Percentiles rank a stretch among this genome's conserved stretches.
These are phyloP conservation scores for Gossypium rotundifolium DNA, from an alignment of 345 rosid genomes.

Conservation along the genomic window DNA sequence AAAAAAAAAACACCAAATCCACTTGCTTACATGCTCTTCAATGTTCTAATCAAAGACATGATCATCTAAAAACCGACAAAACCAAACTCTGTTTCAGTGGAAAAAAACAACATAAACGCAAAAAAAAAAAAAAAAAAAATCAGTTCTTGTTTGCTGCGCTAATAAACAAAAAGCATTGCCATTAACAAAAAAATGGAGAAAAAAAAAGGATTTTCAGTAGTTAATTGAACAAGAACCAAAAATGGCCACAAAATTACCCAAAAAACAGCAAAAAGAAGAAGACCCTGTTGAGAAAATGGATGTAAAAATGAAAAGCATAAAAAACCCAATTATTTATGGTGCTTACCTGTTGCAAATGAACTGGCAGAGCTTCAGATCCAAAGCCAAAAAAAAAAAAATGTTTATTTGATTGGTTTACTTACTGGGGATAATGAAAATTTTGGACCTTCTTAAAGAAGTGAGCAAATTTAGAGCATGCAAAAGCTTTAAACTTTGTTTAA, in stretches of 20 bases:
- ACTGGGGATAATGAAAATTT: no score
- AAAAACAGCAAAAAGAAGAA: no score
- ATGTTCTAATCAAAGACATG: conserved; percentile 12
- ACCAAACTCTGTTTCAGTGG: conserved; percentile 7
- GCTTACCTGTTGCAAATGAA: not conserved
- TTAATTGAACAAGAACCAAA: no score
- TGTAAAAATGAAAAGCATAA: not conserved
- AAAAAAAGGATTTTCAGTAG: no score
- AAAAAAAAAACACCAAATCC: not conserved
- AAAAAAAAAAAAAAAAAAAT: conserved; percentile 12
- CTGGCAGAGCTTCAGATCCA: not conserved
- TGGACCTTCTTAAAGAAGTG: no score
- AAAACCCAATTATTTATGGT: not conserved
- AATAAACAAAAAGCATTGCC: conserved; percentile 19
- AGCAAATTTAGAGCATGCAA: no score
- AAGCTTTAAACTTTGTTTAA: no score
- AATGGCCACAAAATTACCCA: no score
- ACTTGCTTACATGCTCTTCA: conserved; percentile 17
- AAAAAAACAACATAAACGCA: not conserved
- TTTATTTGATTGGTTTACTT: no score
- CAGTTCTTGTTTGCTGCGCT: conserved; percentile 20
- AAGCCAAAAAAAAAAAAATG: not conserved
- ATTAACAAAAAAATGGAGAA: not conserved
- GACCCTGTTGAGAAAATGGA: no score
- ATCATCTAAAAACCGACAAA: conserved; percentile 16